Evolutionary conservation across 177 flowering plant genomes (phyloP).

Genomic region (Vitis hybrid): DNA sequence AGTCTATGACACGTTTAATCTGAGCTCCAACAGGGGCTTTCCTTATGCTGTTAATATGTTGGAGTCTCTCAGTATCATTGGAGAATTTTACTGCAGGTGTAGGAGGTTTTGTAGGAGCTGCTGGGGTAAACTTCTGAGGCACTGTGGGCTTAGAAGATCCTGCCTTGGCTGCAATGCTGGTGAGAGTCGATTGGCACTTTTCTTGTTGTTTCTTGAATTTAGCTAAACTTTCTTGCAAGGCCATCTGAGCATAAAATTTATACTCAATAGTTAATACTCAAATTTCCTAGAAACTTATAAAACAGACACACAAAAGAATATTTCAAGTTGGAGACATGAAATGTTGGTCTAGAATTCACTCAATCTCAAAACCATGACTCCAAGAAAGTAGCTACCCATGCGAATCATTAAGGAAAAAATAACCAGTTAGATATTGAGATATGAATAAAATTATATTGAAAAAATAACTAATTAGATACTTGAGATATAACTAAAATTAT

Average conservation of each 20-base stretch:
- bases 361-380: too few species aligned
- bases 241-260: constrained; percentile 32
- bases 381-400: too few species aligned
- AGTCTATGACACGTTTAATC: constrained; percentile 82
- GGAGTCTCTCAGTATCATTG: constrained; percentile 87
- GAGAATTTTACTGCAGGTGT: constrained; percentile 74
- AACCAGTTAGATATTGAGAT: too few species aligned
- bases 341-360: too few species aligned
- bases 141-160: constrained; percentile 27
- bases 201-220: constrained; percentile 81
- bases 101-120: constrained; percentile 34
- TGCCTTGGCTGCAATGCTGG: constrained; percentile 51
- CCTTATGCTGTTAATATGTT: constrained; percentile 74
- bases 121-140: constrained; percentile 29
- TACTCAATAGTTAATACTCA: too few species aligned
- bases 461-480: too few species aligned
- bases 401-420: too few species aligned
- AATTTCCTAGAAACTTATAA: too few species aligned
- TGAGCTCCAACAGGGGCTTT: constrained; percentile 91
- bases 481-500: too few species aligned
- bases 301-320: too few species aligned
- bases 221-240: constrained; percentile 46
- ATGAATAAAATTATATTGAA: too few species aligned
- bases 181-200: constrained; percentile 66
- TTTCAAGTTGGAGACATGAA: too few species aligned